phyloP scores from a whole-genome alignment of 352 stramenopile genomes.

The Globisporangium rhizosaccharum region DNA sequence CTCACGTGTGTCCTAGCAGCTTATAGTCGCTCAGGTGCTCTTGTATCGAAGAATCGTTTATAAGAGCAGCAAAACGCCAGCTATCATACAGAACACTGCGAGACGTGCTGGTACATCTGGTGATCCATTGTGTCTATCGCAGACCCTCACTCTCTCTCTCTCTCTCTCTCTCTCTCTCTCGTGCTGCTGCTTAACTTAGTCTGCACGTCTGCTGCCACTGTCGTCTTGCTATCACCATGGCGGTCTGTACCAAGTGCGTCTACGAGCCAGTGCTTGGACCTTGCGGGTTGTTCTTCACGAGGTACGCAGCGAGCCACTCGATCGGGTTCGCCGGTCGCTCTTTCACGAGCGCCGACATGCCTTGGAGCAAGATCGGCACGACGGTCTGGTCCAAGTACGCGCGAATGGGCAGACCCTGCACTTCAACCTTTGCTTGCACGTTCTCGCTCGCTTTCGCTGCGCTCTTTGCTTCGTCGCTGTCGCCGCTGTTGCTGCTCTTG shows the following conservation, averaged over 20 bases:
- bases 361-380: slow-evolving; percentile 97
- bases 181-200: background rate
- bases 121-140: too few species aligned
- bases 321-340: slow-evolving; percentile 96
- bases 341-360: slow-evolving; percentile 97
- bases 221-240: too few species aligned
- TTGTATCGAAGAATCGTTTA: too few species aligned
- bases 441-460: slow-evolving; percentile 70
- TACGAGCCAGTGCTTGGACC: slow-evolving; percentile 38
- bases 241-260: background rate
- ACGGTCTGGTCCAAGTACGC: slow-evolving; percentile 98
- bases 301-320: slow-evolving; percentile 95
- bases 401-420: slow-evolving; percentile 93
- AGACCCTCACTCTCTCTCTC: background rate
- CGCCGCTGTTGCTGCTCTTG: background rate
- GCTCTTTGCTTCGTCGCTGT: slow-evolving; percentile 26
- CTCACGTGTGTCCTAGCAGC: background rate
- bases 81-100: too few species aligned
- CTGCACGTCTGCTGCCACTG: slow-evolving; percentile 2
- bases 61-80: too few species aligned
- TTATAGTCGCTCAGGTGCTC: background rate
- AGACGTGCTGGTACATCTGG: too few species aligned
- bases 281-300: slow-evolving; percentile 97
- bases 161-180: background rate
- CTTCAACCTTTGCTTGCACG: slow-evolving; percentile 87